A percentile compares a stretch with the other conserved stretches of the same genome.
phyloP scores from a whole-genome alignment of 352 stramenopile species.

The Elongisporangium prolatum region DNA sequence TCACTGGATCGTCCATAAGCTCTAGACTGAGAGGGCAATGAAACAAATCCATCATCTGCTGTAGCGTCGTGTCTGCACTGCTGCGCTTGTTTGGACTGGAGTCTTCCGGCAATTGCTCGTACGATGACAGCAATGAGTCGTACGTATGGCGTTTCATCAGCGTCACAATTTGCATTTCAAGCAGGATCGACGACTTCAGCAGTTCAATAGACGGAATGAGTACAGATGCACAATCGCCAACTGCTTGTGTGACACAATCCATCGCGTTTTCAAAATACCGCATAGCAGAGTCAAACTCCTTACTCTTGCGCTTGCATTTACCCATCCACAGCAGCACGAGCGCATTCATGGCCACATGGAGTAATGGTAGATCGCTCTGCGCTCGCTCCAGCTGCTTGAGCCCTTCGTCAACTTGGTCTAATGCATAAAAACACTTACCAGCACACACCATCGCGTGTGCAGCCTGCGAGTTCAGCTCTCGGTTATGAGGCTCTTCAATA shows the following conservation, averaged over 20 bases:
- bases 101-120: constrained; percentile 9
- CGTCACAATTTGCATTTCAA: constrained; percentile 62
- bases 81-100: background rate
- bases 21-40: constrained; percentile 71
- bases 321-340: constrained; percentile 55
- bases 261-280: constrained; percentile 44
- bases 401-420: constrained; percentile 43
- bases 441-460: constrained; percentile 43
- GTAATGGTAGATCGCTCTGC: constrained; percentile 21
- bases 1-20: constrained; percentile 74
- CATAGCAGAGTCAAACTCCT: constrained; percentile 43
- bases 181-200: constrained; percentile 47
- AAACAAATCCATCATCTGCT: constrained; percentile 70
- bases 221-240: background rate
- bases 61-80: constrained; percentile 35
- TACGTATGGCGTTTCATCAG: constrained; percentile 45
- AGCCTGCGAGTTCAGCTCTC: constrained; percentile 32
- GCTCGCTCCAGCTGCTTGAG: constrained; percentile 33
- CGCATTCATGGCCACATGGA: constrained; percentile 40
- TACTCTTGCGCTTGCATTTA: constrained; percentile 53
- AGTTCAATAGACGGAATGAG: constrained; percentile 10
- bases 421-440: constrained; percentile 59
- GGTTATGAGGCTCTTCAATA: constrained; percentile 11
- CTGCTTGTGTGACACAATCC: constrained; percentile 41
- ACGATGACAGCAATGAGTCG: constrained; percentile 28